Evolutionary conservation across 2,329 filamentous ascomycete genomes (phyloP).

Genomic region (Cercospora sojina): DNA sequence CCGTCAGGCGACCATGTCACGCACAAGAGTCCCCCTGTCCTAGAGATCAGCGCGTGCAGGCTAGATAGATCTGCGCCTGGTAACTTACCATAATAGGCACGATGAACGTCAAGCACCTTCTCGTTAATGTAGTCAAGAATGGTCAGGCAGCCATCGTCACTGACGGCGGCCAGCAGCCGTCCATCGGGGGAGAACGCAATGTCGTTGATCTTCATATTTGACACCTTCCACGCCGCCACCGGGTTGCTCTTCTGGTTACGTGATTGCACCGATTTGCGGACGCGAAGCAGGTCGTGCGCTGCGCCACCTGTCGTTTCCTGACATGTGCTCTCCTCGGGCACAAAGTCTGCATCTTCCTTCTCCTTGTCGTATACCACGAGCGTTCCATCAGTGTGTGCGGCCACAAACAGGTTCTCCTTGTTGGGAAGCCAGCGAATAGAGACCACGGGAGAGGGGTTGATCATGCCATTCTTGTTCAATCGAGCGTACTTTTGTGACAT

Average conservation of each 20-base stretch:
- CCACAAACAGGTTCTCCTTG: slow-evolving; percentile 89
- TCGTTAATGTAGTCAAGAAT: slow-evolving; percentile 92
- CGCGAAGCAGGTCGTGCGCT: slow-evolving; percentile 43
- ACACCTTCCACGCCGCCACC: slow-evolving; percentile 87
- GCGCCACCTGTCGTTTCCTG: slow-evolving; percentile 34
- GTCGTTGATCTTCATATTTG: slow-evolving; percentile 84
- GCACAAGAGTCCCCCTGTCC: slow-evolving; percentile 67
- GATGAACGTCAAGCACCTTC: slow-evolving; percentile 80
- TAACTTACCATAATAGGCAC: slow-evolving; percentile 75
- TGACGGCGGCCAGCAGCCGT: slow-evolving; percentile 81
- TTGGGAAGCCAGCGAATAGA: slow-evolving; percentile 92
- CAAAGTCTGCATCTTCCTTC: slow-evolving; percentile 81
- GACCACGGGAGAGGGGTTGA: slow-evolving; percentile 80
- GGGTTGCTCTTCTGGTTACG: slow-evolving; percentile 93
- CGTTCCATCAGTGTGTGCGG: slow-evolving; percentile 86
- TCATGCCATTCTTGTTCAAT: slow-evolving; percentile 93
- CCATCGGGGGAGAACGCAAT: slow-evolving; percentile 91
- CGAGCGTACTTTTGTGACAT: slow-evolving; percentile 93
- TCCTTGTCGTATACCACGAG: slow-evolving; percentile 96
- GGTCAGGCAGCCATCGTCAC: slow-evolving; percentile 84
- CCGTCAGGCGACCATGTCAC: slow-evolving; percentile 98
- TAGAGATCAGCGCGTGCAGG: neutral
- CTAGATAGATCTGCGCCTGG: no score
- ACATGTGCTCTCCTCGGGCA: slow-evolving; percentile 55
- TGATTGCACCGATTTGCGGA: slow-evolving; percentile 90